A percentile compares a stretch with the other conserved stretches of the same genome.
phyloP scores from a whole-genome alignment of 352 stramenopile genomes.

The Phytophthora megakarya region DNA sequence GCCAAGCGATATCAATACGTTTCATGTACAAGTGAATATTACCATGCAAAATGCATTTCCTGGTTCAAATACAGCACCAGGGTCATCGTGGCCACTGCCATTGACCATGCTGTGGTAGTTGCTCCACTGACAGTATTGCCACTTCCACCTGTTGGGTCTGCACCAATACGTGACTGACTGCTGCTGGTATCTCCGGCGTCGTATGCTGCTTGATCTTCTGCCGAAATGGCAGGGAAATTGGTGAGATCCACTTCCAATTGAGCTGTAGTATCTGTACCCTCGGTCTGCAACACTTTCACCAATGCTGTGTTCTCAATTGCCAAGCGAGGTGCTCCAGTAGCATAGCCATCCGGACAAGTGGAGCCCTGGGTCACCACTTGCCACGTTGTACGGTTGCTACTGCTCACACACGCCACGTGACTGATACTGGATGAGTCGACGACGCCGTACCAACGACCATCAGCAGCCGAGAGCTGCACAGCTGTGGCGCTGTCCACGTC shows the following conservation, averaged over 20 bases:
- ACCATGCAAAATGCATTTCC: neutral
- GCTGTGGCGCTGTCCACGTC: slow-evolving; percentile 34
- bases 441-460: slow-evolving; percentile 66
- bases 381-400: slow-evolving; percentile 50
- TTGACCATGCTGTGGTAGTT: neutral
- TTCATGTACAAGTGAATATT: too few relatives aligned
- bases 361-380: slow-evolving; percentile 52
- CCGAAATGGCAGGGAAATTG: slow-evolving; percentile 52
- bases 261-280: slow-evolving; percentile 37
- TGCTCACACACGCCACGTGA: slow-evolving; percentile 63
- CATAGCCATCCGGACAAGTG: slow-evolving; percentile 47
- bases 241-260: slow-evolving; percentile 57
- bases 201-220: slow-evolving; percentile 48
- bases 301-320: slow-evolving; percentile 62
- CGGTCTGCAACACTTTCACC: slow-evolving; percentile 33
- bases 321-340: slow-evolving; percentile 37
- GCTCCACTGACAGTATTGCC: slow-evolving; percentile 18
- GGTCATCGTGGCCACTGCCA: neutral
- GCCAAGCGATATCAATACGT: too few relatives aligned
- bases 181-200: slow-evolving; percentile 33
- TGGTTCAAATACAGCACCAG: slow-evolving; percentile 9
- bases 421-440: slow-evolving; percentile 42
- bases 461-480: slow-evolving; percentile 49
- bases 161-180: slow-evolving; percentile 26
- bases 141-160: neutral